Conservation (phyloP, 1,284 basidiomycete genomes). For the Rhodotorula sp. region DNA sequence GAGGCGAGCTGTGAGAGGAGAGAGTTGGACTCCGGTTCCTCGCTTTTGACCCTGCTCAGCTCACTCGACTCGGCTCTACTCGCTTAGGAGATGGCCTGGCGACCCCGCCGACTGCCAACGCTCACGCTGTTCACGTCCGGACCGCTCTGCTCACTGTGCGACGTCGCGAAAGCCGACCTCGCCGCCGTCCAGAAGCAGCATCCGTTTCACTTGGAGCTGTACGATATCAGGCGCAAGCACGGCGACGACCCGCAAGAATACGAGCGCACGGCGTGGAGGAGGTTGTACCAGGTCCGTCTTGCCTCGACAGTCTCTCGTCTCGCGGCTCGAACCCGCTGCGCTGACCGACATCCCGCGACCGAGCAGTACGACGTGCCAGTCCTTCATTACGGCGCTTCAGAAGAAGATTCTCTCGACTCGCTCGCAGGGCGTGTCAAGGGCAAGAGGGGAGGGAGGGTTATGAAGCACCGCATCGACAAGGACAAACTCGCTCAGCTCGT, state of each 20-base stretch:
- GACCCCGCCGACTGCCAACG: slow-evolving; percentile 26
- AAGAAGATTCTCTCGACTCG: slow-evolving; percentile 14
- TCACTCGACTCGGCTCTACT: no score
- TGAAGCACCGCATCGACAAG: slow-evolving; percentile 43
- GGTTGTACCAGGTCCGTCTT: slow-evolving; percentile 41
- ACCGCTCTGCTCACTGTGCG: slow-evolving; percentile 39
- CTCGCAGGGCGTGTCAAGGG: slow-evolving; percentile 23
- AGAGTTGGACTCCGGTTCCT: no score
- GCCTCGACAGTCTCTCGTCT: no score
- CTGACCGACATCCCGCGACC: no score
- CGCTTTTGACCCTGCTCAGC: no score
- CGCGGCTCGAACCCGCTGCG: no score
- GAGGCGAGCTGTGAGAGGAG: no score
- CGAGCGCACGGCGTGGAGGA: slow-evolving; percentile 38
- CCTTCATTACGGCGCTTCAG: slow-evolving; percentile 25
- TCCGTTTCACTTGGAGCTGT: slow-evolving; percentile 37
- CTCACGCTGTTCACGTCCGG: slow-evolving; percentile 41
- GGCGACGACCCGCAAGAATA: slow-evolving; percentile 29
- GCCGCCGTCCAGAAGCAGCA: slow-evolving; percentile 11
- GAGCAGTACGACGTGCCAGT: slow-evolving; percentile 44
- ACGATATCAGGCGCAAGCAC: slow-evolving; percentile 35
- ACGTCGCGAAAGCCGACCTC: slow-evolving; percentile 41
- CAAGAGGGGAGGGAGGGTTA: slow-evolving; percentile 31
- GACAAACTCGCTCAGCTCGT: slow-evolving; percentile 36
- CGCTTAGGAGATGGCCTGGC: not conserved